These are phyloP conservation scores for Saccharomyces hybrid DNA, from an alignment of 1,139 yeast species.

Conservation along the genomic window DNA sequence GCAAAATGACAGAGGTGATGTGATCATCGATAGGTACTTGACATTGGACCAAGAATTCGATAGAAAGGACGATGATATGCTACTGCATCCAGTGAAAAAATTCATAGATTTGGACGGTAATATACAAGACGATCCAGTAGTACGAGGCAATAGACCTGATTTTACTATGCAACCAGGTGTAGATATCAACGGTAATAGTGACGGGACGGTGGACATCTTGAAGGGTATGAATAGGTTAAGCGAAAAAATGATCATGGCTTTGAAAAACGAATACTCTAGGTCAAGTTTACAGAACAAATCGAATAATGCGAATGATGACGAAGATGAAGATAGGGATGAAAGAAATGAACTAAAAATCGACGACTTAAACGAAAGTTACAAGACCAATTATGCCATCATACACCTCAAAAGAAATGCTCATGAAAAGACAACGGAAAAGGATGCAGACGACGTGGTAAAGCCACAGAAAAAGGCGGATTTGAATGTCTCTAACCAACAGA, in stretches of 20 bases:
- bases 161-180: slow-evolving; percentile 73
- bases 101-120: slow-evolving; percentile 74
- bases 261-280: slow-evolving; percentile 37
- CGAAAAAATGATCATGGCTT: slow-evolving; percentile 66
- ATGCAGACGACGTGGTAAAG: slow-evolving; percentile 13
- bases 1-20: slow-evolving; percentile 72
- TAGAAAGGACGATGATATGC: slow-evolving; percentile 33
- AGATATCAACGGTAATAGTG: slow-evolving; percentile 39
- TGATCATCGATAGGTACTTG: slow-evolving; percentile 74
- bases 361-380: slow-evolving; percentile 36
- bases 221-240: slow-evolving; percentile 84
- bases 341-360: slow-evolving; percentile 48
- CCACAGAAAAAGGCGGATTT: slow-evolving; percentile 14
- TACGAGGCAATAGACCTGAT: slow-evolving; percentile 76
- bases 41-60: slow-evolving; percentile 48
- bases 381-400: slow-evolving; percentile 51
- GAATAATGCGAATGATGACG: slow-evolving; percentile 30
- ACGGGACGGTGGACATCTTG: slow-evolving; percentile 52
- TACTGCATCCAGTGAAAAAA: slow-evolving; percentile 43
- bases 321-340: slow-evolving; percentile 32
- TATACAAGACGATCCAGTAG: slow-evolving; percentile 70
- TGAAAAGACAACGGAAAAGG: slow-evolving; percentile 27
- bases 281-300: slow-evolving; percentile 30
- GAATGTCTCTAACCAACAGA: slow-evolving; percentile 20
- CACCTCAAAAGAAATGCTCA: slow-evolving; percentile 36